Evolutionary conservation across 352 stramenopile genomes (phyloP), one percentile per base, ranked within the genome.

Genomic region (Phytophthora litchii): DNA sequence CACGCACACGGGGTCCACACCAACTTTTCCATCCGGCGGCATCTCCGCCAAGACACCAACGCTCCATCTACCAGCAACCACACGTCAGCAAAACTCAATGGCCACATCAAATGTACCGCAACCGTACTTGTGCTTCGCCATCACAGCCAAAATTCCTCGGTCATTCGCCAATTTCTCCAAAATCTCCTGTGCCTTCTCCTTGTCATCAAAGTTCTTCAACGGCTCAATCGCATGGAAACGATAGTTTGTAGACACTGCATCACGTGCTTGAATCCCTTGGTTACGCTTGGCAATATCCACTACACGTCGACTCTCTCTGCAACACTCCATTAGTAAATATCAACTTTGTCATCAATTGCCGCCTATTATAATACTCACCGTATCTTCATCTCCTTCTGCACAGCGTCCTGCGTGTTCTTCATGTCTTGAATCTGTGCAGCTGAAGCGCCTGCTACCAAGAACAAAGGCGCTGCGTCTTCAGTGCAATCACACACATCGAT

Each of bases 21-120:
- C 84, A 14, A 98, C 92, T 67, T 97, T 95, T 8, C 91, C 91
- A 56, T 97, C 89, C 0, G 92, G 91, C 20, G 88, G 87, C 82
- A 98, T 94, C 63, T 97, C 91, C 2, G 79, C 86, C 7, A 98
- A 75, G 0, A 68, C 70, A 0, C 89, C 88, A 4, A 98, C 92
- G 13, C 61, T 92, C 91, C 90, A 97, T 49, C 81, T 91, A 58
- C 20, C 20, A 49, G 21, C 5, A 10, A 13, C 25, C 46, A 37
- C 13, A 48, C 12, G 31, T 46, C 16, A 68, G 32, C 11, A 8
- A n/a, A 14, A 31, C 36, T 41, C 8, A 10, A 41, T 11, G 19
- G 9, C 31, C 8, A 37, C 20, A 34, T 32, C 1, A 17, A 34
- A 23, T 12, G 29, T 34, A 27, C 1, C 23, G 3, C 20, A 27